phyloP scores from a whole-genome alignment of 2,329 filamentous ascomycete species.

The Aspergillus sp. region DNA sequence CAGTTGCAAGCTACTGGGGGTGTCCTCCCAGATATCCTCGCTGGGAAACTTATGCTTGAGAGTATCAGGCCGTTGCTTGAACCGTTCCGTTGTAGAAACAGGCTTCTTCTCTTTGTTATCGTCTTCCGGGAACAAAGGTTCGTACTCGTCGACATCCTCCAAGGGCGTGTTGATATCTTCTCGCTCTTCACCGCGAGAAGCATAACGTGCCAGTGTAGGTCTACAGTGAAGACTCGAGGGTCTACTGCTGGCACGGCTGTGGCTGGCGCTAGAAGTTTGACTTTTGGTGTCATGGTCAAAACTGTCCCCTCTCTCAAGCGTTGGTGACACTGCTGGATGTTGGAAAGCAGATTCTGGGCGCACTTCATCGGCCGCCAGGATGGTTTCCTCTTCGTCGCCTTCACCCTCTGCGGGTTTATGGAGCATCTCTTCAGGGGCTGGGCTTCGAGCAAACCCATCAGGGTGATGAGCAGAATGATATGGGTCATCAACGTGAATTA shows the following conservation, averaged over 20 bases:
- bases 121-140: conserved; percentile 80
- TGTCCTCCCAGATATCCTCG: conserved; percentile 95
- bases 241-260: conserved; percentile 57
- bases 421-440: conserved; percentile 43
- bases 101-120: conserved; percentile 53
- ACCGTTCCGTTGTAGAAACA: conserved; percentile 46
- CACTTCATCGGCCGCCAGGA: conserved; percentile 82
- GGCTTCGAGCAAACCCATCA: conserved; percentile 43
- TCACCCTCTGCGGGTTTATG: conserved; percentile 42
- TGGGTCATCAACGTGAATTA: conserved; percentile 72
- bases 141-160: conserved; percentile 87
- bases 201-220: conserved; percentile 46
- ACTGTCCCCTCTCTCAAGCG: conserved; percentile 55
- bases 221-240: conserved; percentile 56
- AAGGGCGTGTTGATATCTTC: conserved; percentile 58
- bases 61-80: conserved; percentile 46
- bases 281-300: conserved; percentile 46
- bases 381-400: conserved; percentile 61
- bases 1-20: conserved; percentile 72
- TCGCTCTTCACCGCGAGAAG: conserved; percentile 42
- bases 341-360: conserved; percentile 59
- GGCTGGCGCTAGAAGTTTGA: conserved; percentile 46
- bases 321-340: conserved; percentile 74
- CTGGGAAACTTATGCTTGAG: conserved; percentile 74
- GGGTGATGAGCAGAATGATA: conserved; percentile 35